Base-by-base conservation (phyloP, 2,329 filamentous ascomycete genomes). In the Stachybotrys elegans region DNA sequence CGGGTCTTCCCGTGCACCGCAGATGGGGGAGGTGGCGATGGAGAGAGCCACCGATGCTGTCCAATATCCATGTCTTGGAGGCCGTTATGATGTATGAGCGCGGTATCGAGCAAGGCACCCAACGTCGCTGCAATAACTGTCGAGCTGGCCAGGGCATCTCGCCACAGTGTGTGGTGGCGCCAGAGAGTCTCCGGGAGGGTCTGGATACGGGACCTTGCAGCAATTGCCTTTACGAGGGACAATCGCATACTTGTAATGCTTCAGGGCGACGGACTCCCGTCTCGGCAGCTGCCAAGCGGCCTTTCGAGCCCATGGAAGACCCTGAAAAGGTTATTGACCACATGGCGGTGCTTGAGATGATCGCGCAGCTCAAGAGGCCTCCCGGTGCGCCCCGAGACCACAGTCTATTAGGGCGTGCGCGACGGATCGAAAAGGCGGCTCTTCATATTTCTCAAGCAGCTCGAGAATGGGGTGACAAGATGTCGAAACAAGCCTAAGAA, bases 301-400 rank as follows among this genome's bases (percentile, higher is more conserved):
- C 32, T n/a, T 17, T 29, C 8, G 52, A 51, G 17, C 39, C 47
- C n/a, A 48, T 51, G 35, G 22, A 49, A 23, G 37, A 53, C 46
- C 22, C 52, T 23, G 35, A 55, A 43, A 40, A 47, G 43, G 48
- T 54, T 12, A 46, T 54, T n/a, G 55, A 58, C 29, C 51, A 57
- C 29, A 51, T 57, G 40, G 56, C 56, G 6, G 56, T 58, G 7
- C 50, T 57, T 40, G 55, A 57, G 39, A 45, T 58, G 35, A 57
- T 57, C 46, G 56, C 54, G 5, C 51, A 48, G 38, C 46, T 51
- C 23, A 54, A 49, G 43, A 46, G 48, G 29, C 51, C 50, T 31
- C 47, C 47, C 16, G 49, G 49, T 7, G 44, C 43, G 21, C 47
- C 46, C 19, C 37, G 49, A 31, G 43, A 54, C 43, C 41, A 54